These are phyloP conservation scores for Dactylellina sp. DNA, from an alignment of 2,329 filamentous ascomycete genomes.

Conservation along the genomic window DNA sequence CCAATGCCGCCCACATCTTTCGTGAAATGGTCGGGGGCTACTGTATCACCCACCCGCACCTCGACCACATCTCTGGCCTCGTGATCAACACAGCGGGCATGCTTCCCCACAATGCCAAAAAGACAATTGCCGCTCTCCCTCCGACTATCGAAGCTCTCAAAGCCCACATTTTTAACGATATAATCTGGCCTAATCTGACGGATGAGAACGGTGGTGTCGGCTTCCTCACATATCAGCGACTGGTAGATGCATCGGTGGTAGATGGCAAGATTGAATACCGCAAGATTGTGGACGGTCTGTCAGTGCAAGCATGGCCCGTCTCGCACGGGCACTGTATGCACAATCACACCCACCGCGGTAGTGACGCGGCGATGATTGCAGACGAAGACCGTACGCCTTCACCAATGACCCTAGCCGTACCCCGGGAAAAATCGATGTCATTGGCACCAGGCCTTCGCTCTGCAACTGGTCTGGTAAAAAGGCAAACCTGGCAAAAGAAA, in stretches of 20 bases:
- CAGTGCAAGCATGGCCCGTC: constrained; percentile 86
- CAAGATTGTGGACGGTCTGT: constrained; percentile 86
- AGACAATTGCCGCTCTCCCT: constrained; percentile 80
- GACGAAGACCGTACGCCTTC: constrained; percentile 4
- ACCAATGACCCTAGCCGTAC: background rate
- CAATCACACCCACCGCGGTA: constrained; percentile 75
- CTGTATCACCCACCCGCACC: constrained; percentile 94
- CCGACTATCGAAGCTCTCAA: constrained; percentile 93
- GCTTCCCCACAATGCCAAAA: constrained; percentile 82
- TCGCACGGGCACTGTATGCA: constrained; percentile 92
- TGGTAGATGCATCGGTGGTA: constrained; percentile 86
- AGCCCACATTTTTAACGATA: constrained; percentile 93
- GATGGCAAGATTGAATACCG: constrained; percentile 81
- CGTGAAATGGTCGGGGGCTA: constrained; percentile 85
- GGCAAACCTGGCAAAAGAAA: constrained; percentile 64
- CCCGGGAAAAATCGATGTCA: constrained; percentile 33
- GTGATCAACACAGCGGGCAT: constrained; percentile 92
- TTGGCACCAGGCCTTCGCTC: constrained; percentile 50
- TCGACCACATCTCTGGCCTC: constrained; percentile 92
- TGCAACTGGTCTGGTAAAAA: constrained; percentile 32
- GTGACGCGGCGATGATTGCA: constrained; percentile 62
- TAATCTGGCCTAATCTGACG: constrained; percentile 97
- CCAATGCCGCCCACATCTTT: constrained; percentile 85
- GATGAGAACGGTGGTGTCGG: constrained; percentile 96
- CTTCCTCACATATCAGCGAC: constrained; percentile 86